A percentile compares a stretch with the other conserved stretches of the same genome.
Evolutionary conservation across 129 eudicot species (phyloP).

Genomic region (Smallanthus sonchifolius): DNA sequence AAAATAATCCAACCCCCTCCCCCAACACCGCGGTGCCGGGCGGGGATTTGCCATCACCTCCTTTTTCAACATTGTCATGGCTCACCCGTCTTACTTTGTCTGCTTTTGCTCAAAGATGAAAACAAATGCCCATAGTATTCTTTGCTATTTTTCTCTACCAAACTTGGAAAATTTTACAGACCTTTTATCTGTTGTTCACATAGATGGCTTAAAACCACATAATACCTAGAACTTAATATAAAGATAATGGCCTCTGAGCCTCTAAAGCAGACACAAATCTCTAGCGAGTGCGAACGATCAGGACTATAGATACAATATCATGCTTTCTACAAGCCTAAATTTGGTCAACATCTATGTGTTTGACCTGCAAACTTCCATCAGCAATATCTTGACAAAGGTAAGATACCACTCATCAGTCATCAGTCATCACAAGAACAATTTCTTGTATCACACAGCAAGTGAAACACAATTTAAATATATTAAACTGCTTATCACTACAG

Average conservation of each 20-base stretch:
- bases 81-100: background rate
- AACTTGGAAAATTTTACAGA: background rate
- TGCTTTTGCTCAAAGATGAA: background rate
- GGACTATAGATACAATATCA: background rate
- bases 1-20: background rate
- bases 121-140: background rate
- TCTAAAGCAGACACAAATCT: background rate
- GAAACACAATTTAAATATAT: background rate
- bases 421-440: background rate
- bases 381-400: background rate
- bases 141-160: background rate
- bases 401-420: background rate
- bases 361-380: background rate
- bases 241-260: background rate
- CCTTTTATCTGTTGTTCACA: background rate
- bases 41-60: background rate
- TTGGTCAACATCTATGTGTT: background rate
- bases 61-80: background rate
- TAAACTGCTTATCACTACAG: slow-evolving; percentile 2
- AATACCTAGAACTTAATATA: background rate
- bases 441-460: background rate
- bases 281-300: background rate
- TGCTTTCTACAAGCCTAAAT: background rate
- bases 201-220: background rate
- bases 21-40: no score